phyloP scores from a whole-genome alignment of 306 rosid species.

The Quercus gilva region DNA sequence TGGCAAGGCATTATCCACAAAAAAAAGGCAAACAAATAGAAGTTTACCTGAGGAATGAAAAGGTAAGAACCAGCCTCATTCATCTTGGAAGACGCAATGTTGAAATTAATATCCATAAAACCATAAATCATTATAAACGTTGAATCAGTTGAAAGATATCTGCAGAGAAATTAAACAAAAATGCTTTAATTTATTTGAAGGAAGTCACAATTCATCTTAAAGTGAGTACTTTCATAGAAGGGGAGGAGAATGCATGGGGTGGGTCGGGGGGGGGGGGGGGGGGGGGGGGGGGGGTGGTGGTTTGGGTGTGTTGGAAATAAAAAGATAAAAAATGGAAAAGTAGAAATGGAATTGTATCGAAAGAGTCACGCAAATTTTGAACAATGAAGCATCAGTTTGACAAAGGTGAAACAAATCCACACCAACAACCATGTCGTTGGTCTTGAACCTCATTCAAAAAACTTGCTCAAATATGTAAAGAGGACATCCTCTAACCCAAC shows the following conservation, averaged over 20 bases:
- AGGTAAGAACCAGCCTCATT: constrained; percentile 55
- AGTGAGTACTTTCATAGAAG: not conserved
- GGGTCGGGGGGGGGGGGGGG: too few species aligned
- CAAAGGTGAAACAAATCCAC: not conserved
- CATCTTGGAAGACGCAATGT: constrained; percentile 32
- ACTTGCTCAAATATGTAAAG: not conserved
- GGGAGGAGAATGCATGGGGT: not conserved
- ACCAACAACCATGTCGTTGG: too few species aligned
- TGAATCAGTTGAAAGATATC: constrained; percentile 67
- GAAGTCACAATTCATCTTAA: constrained; percentile 6
- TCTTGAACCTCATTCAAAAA: too few species aligned
- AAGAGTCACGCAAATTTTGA: not conserved
- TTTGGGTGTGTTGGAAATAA: not conserved
- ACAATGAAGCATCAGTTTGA: not conserved
- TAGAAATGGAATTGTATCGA: not conserved
- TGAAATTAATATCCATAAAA: constrained; percentile 48
- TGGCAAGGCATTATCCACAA: not conserved
- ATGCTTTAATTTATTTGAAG: constrained; percentile 26
- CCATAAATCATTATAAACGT: constrained; percentile 62
- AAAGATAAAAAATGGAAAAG: not conserved
- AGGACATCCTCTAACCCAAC: not conserved
- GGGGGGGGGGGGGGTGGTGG: too few species aligned
- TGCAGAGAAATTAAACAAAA: constrained; percentile 29
- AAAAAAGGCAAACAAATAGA: not conserved
- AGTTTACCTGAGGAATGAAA: constrained; percentile 83